Evolutionary conservation across 768 basidiomycete genomes (phyloP), one percentile per base, ranked within the genome.

Genomic region (Pulveroboletus sp.): DNA sequence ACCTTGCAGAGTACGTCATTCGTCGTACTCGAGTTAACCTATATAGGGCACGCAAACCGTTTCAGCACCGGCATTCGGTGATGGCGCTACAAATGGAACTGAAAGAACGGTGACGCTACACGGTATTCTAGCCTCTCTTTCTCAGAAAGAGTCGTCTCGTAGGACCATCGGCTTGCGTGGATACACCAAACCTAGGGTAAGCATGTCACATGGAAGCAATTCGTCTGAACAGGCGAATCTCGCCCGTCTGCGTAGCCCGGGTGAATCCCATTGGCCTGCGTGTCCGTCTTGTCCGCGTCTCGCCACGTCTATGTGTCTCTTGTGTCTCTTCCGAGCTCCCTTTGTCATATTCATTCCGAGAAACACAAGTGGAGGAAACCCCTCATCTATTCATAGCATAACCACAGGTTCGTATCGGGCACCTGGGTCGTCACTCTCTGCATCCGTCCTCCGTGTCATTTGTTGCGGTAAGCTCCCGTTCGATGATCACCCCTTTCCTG

Each of bases 171-270:
- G 40, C 27, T 14, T 6, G 15, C n/a, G 26, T n/a, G 14, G 31
- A 44, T 40, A 21, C 18, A 39, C 31, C 15, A 11, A 36, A 39
- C 31, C 10, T n/a, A 44, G 43, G 30, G 41, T 40, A 36, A 28
- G 32, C 7, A 8, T 57, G 46, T 47, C 42, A 47, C 47, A 49
- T 51, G n/a, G 21, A 49, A 52, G 38, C 17, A 52, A 58, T 55
- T 50, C 55, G n/a, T 61, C 35, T 33, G 40, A 15, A 35, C 10
- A 24, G 39, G 52, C 9, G 49, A 49, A 55, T 52, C 50, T 28
- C n/a, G 39, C n/a, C 45, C 44, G 36, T 28, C 39, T 47, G 40
- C 43, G 41, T 31, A 48, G 40, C 39, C 43, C 31, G 27, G 41
- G 52, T 6, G 49, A 45, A 54, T 52, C 49, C 35, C 26, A 46